A percentile compares a stretch with the other conserved stretches of the same genome.
phyloP scores from a whole-genome alignment of 2,329 filamentous ascomycete genomes.

The Alternaria metachromatica region DNA sequence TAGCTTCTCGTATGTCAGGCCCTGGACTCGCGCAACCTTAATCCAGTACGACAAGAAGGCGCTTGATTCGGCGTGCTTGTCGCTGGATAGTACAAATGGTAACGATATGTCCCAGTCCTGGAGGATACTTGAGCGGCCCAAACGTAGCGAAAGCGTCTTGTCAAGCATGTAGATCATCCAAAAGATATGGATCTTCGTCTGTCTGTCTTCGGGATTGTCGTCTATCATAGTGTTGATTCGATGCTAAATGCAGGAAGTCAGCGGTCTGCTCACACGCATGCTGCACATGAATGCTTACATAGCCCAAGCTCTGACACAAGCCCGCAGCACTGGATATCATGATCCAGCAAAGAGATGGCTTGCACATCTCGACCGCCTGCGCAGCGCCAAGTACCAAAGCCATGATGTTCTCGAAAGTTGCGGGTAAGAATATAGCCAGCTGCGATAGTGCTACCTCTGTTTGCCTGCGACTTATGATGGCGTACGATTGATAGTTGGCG shows the following conservation, averaged over 20 bases:
- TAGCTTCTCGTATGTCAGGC: constrained; percentile 46
- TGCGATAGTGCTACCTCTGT: constrained; percentile 50
- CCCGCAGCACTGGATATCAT: constrained; percentile 41
- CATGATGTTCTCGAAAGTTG: constrained; percentile 47
- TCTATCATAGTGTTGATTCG: constrained; percentile 44
- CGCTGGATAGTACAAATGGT: constrained; percentile 21
- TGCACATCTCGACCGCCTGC: constrained; percentile 44
- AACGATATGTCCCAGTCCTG: constrained; percentile 50
- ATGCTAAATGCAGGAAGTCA: constrained; percentile 21
- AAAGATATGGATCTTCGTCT: constrained; percentile 42
- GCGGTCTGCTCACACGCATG: neutral
- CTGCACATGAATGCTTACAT: constrained; percentile 4
- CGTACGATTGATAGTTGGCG: constrained; percentile 8
- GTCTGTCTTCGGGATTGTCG: constrained; percentile 37
- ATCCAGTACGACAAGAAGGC: constrained; percentile 44
- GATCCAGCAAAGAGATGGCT: constrained; percentile 44
- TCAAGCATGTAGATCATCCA: constrained; percentile 50
- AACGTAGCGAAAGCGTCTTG: constrained; percentile 47
- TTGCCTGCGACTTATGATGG: constrained; percentile 48
- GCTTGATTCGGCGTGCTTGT: constrained; percentile 16
- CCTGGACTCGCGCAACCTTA: constrained; percentile 43
- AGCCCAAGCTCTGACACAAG: constrained; percentile 44
- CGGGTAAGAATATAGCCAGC: constrained; percentile 42
- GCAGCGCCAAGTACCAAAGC: constrained; percentile 41
- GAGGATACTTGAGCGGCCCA: constrained; percentile 46